Evolutionary conservation across 2,329 filamentous ascomycete species (phyloP).

Genomic region (Teratosphaeria zuluensis): DNA sequence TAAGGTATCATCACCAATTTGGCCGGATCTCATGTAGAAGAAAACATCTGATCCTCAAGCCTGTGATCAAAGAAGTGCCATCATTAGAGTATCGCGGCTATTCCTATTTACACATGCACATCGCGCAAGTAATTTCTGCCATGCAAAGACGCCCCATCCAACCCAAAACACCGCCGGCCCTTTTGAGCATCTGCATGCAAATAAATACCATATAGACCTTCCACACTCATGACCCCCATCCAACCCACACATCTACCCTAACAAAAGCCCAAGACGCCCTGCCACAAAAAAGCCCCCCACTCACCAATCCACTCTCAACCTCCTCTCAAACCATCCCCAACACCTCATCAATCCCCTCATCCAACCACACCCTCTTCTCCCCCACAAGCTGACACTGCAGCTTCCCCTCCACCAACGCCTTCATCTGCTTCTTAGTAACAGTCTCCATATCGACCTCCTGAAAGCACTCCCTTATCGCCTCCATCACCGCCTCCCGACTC

Average conservation of each 20-base stretch:
- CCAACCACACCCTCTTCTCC: slow-evolving; percentile 80
- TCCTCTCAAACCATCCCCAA: slow-evolving; percentile 72
- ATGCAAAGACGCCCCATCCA: too few species aligned
- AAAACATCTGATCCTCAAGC: too few species aligned
- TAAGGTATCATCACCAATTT: too few species aligned
- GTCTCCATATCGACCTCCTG: slow-evolving; percentile 85
- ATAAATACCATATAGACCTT: too few species aligned
- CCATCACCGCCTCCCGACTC: slow-evolving; percentile 69
- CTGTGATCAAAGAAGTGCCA: too few species aligned
- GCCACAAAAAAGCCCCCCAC: background rate
- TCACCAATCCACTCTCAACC: background rate
- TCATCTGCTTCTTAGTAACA: slow-evolving; percentile 93
- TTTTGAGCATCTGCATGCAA: too few species aligned
- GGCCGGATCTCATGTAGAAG: too few species aligned
- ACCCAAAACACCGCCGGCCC: too few species aligned
- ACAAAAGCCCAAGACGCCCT: background rate
- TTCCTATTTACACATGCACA: too few species aligned
- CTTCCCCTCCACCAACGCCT: slow-evolving; percentile 81
- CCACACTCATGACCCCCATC: too few species aligned
- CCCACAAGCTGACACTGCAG: slow-evolving; percentile 81
- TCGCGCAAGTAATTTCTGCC: too few species aligned
- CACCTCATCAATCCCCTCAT: slow-evolving; percentile 86
- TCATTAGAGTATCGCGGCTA: too few species aligned
- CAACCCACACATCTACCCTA: background rate
- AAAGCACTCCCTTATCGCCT: slow-evolving; percentile 74